Conservation (phyloP, 305 asterid species). For the Solanum chacoense region DNA sequence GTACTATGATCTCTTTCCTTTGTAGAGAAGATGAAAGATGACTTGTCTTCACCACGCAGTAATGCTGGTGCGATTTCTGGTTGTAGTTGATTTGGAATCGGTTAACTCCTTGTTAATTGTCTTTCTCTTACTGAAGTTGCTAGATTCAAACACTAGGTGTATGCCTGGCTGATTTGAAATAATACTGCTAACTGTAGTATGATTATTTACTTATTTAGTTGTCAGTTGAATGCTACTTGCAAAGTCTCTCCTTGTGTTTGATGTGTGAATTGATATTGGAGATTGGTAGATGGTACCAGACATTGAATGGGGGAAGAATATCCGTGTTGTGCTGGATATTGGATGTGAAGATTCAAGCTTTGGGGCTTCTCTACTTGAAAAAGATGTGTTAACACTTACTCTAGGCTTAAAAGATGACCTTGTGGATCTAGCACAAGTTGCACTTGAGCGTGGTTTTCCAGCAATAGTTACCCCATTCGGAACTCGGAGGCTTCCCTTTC, state of each 20-base stretch:
- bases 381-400: slow-evolving; percentile 60
- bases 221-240: background rate
- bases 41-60: background rate
- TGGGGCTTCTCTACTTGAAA: slow-evolving; percentile 57
- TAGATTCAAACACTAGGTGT: background rate
- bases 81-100: background rate
- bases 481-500: slow-evolving; percentile 68
- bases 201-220: slow-evolving; percentile 1
- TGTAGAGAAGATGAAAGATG: background rate
- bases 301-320: slow-evolving; percentile 93
- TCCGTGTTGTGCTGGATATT: slow-evolving; percentile 67
- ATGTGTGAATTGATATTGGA: slow-evolving; percentile 15
- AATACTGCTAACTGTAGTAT: background rate
- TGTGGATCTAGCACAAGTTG: slow-evolving; percentile 74
- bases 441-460: slow-evolving; percentile 90
- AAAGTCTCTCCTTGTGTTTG: background rate
- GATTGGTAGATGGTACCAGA: slow-evolving; percentile 88
- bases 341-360: slow-evolving; percentile 89
- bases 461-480: slow-evolving; percentile 74
- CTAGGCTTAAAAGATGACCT: slow-evolving; percentile 82
- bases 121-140: background rate
- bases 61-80: background rate
- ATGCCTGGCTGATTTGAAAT: background rate
- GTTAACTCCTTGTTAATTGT: background rate
- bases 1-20: background rate